Evolutionary conservation across 2,329 filamentous ascomycete genomes (phyloP).

Genomic region (Blumeria graminis): DNA sequence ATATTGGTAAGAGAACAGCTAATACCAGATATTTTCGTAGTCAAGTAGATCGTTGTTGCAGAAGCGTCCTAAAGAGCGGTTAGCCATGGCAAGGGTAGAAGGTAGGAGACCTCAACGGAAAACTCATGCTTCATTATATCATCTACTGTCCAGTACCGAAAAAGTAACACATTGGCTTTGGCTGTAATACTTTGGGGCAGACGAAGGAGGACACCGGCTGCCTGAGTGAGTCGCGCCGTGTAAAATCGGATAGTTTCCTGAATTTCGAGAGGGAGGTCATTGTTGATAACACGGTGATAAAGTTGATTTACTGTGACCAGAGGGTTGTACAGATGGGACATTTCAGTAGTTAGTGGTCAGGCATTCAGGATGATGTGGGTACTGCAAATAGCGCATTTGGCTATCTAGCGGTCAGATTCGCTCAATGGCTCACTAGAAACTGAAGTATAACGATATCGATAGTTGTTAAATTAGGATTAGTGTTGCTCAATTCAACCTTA

Average conservation of each 20-base stretch:
- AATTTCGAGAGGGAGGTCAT: slow-evolving; percentile 39
- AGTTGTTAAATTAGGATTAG: too few relatives aligned
- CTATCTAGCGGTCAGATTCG: too few relatives aligned
- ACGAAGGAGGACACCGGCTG: slow-evolving; percentile 56
- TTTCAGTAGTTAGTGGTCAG: slow-evolving; percentile 10
- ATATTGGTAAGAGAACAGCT: slow-evolving; percentile 59
- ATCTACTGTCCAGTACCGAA: slow-evolving; percentile 47
- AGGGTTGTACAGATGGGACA: slow-evolving; percentile 44
- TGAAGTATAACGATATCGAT: too few relatives aligned
- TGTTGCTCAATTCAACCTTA: too few relatives aligned
- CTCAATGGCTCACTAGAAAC: too few relatives aligned
- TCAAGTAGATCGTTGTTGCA: slow-evolving; percentile 57
- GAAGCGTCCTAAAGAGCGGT: slow-evolving; percentile 40
- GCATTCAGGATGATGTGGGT: too few relatives aligned
- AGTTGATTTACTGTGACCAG: slow-evolving; percentile 51
- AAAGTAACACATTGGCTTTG: slow-evolving; percentile 60
- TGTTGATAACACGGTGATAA: slow-evolving; percentile 27
- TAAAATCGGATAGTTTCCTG: slow-evolving; percentile 49
- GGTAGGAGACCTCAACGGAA: slow-evolving; percentile 7
- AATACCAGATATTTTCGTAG: slow-evolving; percentile 56
- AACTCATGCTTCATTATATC: slow-evolving; percentile 34
- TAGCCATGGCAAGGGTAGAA: slow-evolving; percentile 6
- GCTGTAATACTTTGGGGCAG: slow-evolving; percentile 70
- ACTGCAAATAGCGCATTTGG: too few relatives aligned
- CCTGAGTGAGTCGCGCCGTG: slow-evolving; percentile 50